Evolutionary conservation across 768 basidiomycete genomes (phyloP).

Genomic region (Termitomyces sp.): DNA sequence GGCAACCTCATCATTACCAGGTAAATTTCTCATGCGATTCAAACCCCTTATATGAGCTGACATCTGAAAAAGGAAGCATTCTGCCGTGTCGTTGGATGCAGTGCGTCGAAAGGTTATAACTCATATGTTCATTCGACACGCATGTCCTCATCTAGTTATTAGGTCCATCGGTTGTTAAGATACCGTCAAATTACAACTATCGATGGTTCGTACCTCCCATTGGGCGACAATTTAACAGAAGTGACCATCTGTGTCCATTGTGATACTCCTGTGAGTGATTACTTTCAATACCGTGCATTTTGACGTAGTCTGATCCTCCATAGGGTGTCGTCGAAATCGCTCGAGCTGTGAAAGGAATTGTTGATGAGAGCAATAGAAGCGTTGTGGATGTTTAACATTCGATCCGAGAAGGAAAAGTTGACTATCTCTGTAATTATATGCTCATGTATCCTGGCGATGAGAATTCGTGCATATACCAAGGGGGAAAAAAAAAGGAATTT

Average conservation of each 20-base stretch:
- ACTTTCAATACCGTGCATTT: too few relatives aligned
- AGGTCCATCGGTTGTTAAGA: conserved; percentile 42
- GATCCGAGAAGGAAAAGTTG: too few relatives aligned
- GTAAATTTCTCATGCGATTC: conserved; percentile 21
- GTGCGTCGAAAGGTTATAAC: conserved; percentile 38
- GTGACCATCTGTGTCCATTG: conserved; percentile 65
- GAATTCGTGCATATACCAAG: too few relatives aligned
- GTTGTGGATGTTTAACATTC: background rate
- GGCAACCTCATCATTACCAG: conserved; percentile 59
- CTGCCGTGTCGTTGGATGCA: conserved; percentile 35
- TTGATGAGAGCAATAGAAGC: background rate
- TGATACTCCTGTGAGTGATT: conserved; percentile 48
- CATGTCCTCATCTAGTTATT: background rate
- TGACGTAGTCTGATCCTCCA: background rate
- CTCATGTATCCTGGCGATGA: too few relatives aligned
- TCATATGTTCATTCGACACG: background rate
- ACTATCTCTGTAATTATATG: too few relatives aligned
- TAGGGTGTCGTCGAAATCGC: conserved; percentile 9
- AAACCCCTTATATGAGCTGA: background rate
- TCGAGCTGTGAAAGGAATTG: background rate
- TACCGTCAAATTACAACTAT: conserved; percentile 44
- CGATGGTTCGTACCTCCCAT: conserved; percentile 32
- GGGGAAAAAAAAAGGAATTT: too few relatives aligned
- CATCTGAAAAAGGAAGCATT: conserved; percentile 37
- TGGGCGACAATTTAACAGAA: conserved; percentile 38